These are phyloP conservation scores for Neofusicoccum parvum DNA, from an alignment of 2,329 filamentous ascomycete genomes.

Conservation along the genomic window DNA sequence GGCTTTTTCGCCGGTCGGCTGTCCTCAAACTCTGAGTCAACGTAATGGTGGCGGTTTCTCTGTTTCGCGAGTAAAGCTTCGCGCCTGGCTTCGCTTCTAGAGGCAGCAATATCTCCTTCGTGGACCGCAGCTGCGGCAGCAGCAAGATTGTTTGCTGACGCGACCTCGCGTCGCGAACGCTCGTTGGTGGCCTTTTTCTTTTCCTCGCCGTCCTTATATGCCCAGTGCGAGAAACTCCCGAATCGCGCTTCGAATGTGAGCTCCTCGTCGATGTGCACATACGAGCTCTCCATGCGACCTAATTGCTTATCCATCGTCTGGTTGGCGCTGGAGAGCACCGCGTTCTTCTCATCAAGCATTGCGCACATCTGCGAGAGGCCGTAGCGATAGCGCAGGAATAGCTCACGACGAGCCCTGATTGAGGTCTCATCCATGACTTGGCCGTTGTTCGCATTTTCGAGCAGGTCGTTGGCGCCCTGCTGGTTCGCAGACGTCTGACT, in stretches of 20 bases:
- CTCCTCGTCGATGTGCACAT: conserved; percentile 82
- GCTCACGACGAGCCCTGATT: conserved; percentile 69
- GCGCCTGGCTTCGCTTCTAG: conserved; percentile 80
- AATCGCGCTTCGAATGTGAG: conserved; percentile 93
- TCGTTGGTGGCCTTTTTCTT: conserved; percentile 65
- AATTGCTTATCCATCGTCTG: conserved; percentile 86
- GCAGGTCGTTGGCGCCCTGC: conserved; percentile 29
- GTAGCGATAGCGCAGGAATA: conserved; percentile 76
- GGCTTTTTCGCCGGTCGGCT: conserved; percentile 61
- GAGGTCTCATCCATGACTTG: conserved; percentile 35
- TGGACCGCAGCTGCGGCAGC: conserved; percentile 74
- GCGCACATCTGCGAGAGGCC: conserved; percentile 83
- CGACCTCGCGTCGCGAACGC: conserved; percentile 75
- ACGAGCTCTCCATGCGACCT: conserved; percentile 80
- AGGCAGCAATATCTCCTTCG: conserved; percentile 78
- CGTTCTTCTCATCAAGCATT: conserved; percentile 95
- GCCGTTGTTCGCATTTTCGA: conserved; percentile 26
- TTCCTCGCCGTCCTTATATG: conserved; percentile 78
- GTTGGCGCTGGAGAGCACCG: conserved; percentile 90
- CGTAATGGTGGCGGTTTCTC: conserved; percentile 66
- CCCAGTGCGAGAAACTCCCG: conserved; percentile 92
- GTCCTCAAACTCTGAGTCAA: conserved; percentile 82
- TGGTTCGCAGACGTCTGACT: conserved; percentile 27
- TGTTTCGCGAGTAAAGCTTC: conserved; percentile 74
- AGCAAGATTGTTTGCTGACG: conserved; percentile 67